A percentile compares a stretch with the other conserved stretches of the same genome.
Evolutionary conservation across 208 protist genomes (phyloP).

Genomic region (Leishmania amazonensis): DNA sequence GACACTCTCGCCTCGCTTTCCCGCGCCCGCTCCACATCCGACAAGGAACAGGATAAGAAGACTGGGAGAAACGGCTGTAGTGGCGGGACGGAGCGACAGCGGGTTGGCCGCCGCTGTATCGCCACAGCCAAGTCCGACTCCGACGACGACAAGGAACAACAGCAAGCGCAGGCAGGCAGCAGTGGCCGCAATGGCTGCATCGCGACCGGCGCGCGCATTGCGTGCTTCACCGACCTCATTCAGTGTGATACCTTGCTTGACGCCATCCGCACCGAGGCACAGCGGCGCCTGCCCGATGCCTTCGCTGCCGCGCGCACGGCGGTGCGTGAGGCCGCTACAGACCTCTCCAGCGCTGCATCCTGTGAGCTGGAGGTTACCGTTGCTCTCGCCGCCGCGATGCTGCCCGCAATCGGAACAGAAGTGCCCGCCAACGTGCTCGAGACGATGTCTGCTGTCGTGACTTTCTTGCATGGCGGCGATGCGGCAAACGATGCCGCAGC

Average conservation of each 20-base stretch:
- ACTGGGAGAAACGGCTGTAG: not conserved
- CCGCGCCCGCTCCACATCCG: not conserved
- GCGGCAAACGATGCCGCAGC: not conserved
- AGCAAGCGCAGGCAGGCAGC: not conserved
- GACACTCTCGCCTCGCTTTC: conserved; percentile 4
- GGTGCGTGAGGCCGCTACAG: conserved; percentile 16
- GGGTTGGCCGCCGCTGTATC: not conserved
- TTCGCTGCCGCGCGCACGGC: conserved; percentile 15
- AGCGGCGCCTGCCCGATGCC: conserved; percentile 20
- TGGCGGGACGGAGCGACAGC: not conserved
- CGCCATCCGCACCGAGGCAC: conserved; percentile 23
- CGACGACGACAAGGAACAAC: conserved; percentile 6
- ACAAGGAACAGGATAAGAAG: not conserved
- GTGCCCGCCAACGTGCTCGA: conserved; percentile 11
- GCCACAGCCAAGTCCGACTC: conserved; percentile 7
- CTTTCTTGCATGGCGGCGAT: conserved; percentile 32
- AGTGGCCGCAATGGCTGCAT: not conserved
- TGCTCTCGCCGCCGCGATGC: conserved; percentile 27
- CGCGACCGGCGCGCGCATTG: not conserved
- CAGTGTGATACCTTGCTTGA: conserved; percentile 12
- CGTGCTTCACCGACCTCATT: conserved; percentile 11
- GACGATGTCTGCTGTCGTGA: conserved; percentile 5
- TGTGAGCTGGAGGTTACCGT: conserved; percentile 20
- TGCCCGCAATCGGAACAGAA: conserved; percentile 10
- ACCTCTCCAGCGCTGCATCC: not conserved